Base-by-base conservation (phyloP, 805 yeast species). In the Hanseniaspora valbyensis region DNA sequence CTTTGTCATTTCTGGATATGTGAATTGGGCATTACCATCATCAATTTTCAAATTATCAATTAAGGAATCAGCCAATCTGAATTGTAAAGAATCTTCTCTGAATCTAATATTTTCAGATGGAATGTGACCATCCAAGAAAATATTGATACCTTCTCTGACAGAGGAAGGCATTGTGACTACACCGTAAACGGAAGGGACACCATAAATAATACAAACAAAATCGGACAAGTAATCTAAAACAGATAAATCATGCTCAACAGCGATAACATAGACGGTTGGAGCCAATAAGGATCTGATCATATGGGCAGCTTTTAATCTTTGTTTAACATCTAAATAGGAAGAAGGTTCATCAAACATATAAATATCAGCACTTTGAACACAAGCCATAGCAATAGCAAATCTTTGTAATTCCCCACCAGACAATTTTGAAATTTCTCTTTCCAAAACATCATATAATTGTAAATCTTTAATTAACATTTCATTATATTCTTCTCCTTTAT, bases 291-390 rank as follows among this genome's bases (percentile, higher is more conserved):
- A 80, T 70, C 99, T 82, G 60, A 92, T 92, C 63, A 87, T 83
- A 67, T 79, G 80, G 53, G 98, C 99, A 52, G 99, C 98, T 61
- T 92, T 84, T 69, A 92, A 78, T 79, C 98, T 90, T 72, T 92
- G 98, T 71, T 92, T 92, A 58, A 92, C 97, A 76, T 92, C 98
- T 67, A 92, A 73, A 70, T 92, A 92, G 10, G 98, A 92, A 18
- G 97, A 89, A 42, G 98, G 98, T 73, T 92, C 98, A 71, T 92
- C 98, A 69, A 92, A 92, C 98, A 92, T 92, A 71, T 92, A 92
- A 41, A 92, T 97, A 59, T 87, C 84, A 52, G 97, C 97, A 29
- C 72, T 73, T 70, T 90, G 97, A 42, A 89, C 88, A 74, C 95
- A 86, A 14, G 97, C 85, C 88, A 92, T 83, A 60, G 92, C 98